phyloP scores from a whole-genome alignment of 2,329 filamentous ascomycete genomes.

The Exophiala oligosperma region DNA sequence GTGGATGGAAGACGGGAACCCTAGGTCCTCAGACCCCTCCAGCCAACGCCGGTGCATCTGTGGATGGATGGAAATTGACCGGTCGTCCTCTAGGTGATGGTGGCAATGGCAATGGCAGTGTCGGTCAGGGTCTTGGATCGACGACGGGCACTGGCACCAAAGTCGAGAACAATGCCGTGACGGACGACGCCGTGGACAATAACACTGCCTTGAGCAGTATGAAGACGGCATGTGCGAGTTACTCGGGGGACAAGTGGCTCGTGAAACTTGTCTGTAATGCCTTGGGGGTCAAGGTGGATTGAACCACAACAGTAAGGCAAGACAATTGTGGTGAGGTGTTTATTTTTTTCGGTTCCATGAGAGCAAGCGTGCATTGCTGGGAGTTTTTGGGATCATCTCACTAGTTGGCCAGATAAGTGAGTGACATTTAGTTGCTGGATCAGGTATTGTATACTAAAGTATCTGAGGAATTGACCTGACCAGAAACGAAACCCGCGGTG shows the following conservation, averaged over 20 bases:
- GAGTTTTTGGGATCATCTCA: background rate
- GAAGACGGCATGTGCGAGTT: slow-evolving; percentile 6
- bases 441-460: too few relatives aligned
- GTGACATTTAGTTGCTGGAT: too few relatives aligned
- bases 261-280: slow-evolving; percentile 11
- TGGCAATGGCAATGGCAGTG: background rate
- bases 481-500: too few relatives aligned
- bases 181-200: background rate
- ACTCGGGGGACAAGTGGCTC: slow-evolving; percentile 14
- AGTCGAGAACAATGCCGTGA: slow-evolving; percentile 3
- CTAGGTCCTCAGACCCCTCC: slow-evolving; percentile 22
- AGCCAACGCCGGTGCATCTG: slow-evolving; percentile 9
- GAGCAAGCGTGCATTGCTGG: slow-evolving; percentile 20
- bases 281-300: slow-evolving; percentile 1
- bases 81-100: slow-evolving; percentile 12
- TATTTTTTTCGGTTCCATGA: background rate
- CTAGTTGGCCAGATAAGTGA: too few relatives aligned
- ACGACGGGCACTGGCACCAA: background rate
- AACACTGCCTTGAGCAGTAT: slow-evolving; percentile 6
- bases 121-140: background rate
- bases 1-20: slow-evolving; percentile 21
- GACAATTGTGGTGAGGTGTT: background rate
- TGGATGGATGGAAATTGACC: slow-evolving; percentile 21
- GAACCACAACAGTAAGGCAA: background rate
- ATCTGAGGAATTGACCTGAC: too few relatives aligned